Percentiles rank a stretch among this genome's conserved stretches.
Conservation (phyloP, 257 asterid genomes). For the Scutellaria galericulata region DNA sequence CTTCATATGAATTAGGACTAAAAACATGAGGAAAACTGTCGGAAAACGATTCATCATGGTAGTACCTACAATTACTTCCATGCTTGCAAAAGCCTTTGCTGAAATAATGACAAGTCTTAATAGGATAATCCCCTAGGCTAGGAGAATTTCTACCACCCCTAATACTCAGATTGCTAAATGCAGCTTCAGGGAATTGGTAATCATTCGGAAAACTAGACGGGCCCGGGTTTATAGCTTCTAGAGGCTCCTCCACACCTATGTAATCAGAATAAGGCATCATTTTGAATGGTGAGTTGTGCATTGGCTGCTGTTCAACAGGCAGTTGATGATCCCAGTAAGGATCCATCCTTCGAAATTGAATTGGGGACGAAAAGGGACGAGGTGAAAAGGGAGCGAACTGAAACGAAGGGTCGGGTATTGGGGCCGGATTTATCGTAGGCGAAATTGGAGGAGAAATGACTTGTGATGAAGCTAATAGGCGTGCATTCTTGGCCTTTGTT, state of each 20-base stretch:
- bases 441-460: conserved; percentile 62
- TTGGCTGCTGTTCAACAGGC: conserved; percentile 39
- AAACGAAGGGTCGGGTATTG: conserved; percentile 46
- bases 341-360: conserved; percentile 39
- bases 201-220: conserved; percentile 42
- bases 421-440: conserved; percentile 52
- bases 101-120: conserved; percentile 78
- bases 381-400: conserved; percentile 48
- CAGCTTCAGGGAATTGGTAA: conserved; percentile 48
- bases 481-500: conserved; percentile 52
- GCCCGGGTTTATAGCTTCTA: conserved; percentile 41
- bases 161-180: conserved; percentile 42
- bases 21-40: conserved; percentile 46
- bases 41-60: conserved; percentile 54
- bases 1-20: conserved; percentile 49
- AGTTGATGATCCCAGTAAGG: conserved; percentile 53
- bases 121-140: conserved; percentile 45
- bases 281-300: conserved; percentile 39
- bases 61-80: conserved; percentile 78
- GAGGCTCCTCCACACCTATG: conserved; percentile 44
- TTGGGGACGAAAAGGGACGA: conserved; percentile 40
- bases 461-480: conserved; percentile 43
- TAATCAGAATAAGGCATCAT: conserved; percentile 43
- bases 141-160: conserved; percentile 51
- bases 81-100: conserved; percentile 85